Percentiles rank a stretch among this genome's conserved stretches.
These are phyloP conservation scores for Uronychia binucleata DNA, from an alignment of 73 alveolate genomes.

Conservation along the genomic window DNA sequence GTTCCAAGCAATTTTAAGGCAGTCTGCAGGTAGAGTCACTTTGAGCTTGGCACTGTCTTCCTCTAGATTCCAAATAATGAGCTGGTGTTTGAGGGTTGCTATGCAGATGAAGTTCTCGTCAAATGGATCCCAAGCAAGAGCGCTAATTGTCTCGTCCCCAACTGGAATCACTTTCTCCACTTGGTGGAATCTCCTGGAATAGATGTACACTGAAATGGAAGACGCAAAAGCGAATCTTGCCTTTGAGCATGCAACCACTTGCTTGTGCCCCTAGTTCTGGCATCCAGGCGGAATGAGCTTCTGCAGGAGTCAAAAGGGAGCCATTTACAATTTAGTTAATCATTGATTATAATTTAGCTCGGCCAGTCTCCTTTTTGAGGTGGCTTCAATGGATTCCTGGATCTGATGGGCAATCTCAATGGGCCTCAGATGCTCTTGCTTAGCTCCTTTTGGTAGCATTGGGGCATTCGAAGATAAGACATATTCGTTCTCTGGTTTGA, in stretches of 20 bases:
- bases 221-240: conserved; percentile 70
- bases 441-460: neutral
- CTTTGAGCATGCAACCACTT: conserved; percentile 49
- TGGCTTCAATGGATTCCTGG: no score
- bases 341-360: neutral
- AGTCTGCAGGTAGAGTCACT: neutral
- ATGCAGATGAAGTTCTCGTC: conserved; percentile 17
- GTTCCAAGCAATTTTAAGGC: neutral
- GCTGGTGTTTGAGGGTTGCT: neutral
- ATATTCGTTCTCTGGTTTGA: no score
- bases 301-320: neutral
- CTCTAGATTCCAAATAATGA: conserved; percentile 12
- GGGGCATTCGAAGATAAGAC: no score
- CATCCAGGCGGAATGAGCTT: neutral
- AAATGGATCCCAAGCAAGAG: conserved; percentile 52
- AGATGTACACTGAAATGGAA: conserved; percentile 65
- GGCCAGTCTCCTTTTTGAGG: neutral
- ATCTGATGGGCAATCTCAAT: no score
- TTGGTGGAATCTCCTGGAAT: conserved; percentile 9
- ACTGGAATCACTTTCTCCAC: conserved; percentile 52
- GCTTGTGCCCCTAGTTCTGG: conserved; percentile 41
- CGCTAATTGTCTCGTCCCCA: conserved; percentile 58
- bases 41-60: conserved; percentile 25
- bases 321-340: neutral
- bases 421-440: neutral